These are phyloP conservation scores for Panaeolus papilionaceus DNA, from an alignment of 768 basidiomycete species.

Conservation along the genomic window DNA sequence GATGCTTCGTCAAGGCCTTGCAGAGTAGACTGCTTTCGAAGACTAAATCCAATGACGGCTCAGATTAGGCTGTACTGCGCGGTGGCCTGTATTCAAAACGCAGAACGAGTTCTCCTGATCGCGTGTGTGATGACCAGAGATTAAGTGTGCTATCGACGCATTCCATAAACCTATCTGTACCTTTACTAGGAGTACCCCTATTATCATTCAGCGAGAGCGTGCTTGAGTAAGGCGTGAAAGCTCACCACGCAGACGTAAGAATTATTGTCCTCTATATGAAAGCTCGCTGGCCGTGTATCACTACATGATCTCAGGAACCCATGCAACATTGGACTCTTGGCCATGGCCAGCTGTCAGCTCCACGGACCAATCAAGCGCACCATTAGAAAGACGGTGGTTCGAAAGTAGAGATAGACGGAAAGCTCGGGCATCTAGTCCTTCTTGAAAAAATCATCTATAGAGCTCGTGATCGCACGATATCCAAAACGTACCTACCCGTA, in stretches of 20 bases:
- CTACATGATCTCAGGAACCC: background rate
- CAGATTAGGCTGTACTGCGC: background rate
- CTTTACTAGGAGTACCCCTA: no score
- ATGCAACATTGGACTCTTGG: background rate
- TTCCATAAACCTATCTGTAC: background rate
- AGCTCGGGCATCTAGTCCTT: constrained; percentile 9
- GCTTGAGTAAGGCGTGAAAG: no score
- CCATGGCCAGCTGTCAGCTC: constrained; percentile 1
- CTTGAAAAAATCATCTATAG: constrained; percentile 7
- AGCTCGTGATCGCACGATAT: constrained; percentile 1
- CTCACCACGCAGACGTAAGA: no score
- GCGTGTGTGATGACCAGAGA: background rate
- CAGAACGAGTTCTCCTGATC: background rate
- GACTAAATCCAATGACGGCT: background rate
- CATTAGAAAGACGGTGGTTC: background rate
- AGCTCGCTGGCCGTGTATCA: background rate
- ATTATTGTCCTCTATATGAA: no score
- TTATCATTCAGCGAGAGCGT: no score
- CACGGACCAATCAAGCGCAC: constrained; percentile 12
- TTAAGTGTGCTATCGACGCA: background rate
- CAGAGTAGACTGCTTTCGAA: constrained; percentile 1
- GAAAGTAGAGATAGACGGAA: constrained; percentile 2
- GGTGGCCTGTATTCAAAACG: background rate
- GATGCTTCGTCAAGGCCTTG: background rate
- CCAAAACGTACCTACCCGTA: background rate